phyloP scores from a whole-genome alignment of 179 eudicot genomes.

The Beta macrorhiza region DNA sequence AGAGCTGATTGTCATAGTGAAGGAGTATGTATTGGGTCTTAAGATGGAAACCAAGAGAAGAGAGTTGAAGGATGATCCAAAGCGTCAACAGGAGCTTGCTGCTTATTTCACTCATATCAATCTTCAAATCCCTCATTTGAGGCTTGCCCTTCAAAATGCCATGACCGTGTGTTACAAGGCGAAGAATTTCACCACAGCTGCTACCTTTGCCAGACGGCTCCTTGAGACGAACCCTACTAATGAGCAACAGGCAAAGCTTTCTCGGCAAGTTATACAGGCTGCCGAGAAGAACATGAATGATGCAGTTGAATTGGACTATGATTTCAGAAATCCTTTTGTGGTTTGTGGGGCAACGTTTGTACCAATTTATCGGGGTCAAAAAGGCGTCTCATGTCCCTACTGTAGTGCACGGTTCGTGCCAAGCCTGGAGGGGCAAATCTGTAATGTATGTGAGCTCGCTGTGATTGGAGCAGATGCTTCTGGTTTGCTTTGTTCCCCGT shows the following conservation, averaged over 20 bases:
- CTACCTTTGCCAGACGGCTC: slow-evolving; percentile 64
- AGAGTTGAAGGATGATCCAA: slow-evolving; percentile 53
- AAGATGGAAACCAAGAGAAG: slow-evolving; percentile 65
- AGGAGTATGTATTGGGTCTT: slow-evolving; percentile 71
- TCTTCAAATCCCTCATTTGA: slow-evolving; percentile 66
- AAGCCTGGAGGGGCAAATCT: slow-evolving; percentile 71
- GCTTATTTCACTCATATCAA: slow-evolving; percentile 83
- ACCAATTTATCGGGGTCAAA: slow-evolving; percentile 91
- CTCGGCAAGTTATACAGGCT: slow-evolving; percentile 72
- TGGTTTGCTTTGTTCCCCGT: slow-evolving; percentile 84
- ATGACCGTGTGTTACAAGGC: slow-evolving; percentile 67
- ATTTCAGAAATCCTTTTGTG: slow-evolving; percentile 77
- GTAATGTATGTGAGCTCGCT: slow-evolving; percentile 85
- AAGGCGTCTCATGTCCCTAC: slow-evolving; percentile 80
- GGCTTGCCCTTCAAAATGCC: slow-evolving; percentile 78
- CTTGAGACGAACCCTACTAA: slow-evolving; percentile 59
- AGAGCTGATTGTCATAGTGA: slow-evolving; percentile 68
- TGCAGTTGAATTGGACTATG: slow-evolving; percentile 57
- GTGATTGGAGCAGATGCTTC: slow-evolving; percentile 93
- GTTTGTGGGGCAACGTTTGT: slow-evolving; percentile 77
- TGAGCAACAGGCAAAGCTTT: slow-evolving; percentile 58
- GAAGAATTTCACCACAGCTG: slow-evolving; percentile 58
- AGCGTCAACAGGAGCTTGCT: slow-evolving; percentile 78
- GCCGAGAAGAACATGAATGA: slow-evolving; percentile 71
- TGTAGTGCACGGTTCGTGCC: slow-evolving; percentile 82